Evolutionary conservation across 352 stramenopile species (phyloP), one percentile per base, ranked within the genome.

Genomic region (Phytophthora hybrid): DNA sequence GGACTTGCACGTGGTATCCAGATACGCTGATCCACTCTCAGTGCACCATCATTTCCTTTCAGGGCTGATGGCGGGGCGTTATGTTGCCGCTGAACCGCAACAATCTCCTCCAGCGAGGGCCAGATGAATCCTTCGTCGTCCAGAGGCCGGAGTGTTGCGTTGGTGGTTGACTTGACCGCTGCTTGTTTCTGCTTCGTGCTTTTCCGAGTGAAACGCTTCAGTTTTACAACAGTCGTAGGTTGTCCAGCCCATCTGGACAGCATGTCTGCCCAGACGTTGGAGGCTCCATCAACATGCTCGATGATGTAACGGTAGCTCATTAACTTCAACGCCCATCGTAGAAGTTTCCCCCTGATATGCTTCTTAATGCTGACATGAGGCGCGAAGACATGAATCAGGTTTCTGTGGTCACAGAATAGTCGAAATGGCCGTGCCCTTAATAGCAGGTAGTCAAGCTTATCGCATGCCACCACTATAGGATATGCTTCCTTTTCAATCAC

Each of bases 181-280:
- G 29, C 4, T 31, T 31, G 29, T 29, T 31, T 44, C 37, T 16
- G 37, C 37, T 18, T 44, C 0, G 37, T 16, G 9, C 10, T 44
- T 14, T 9, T 11, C 29, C 29, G 29, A 0, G 9, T 14, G 37
- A 44, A 44, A 16, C 37, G 37, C 29, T 31, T 31, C 29, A 44
- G 37, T 9, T 16, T 11, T 16, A 44, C 37, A 18, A 14, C 3
- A 14, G 37, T 44, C 10, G 8, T 26, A 2, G 51, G 34, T 7
- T 69, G 54, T 0, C 37, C 56, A 39, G 64, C 66, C 66, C 66
- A 73, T 1, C 34, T 47, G 19, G 44, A 62, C 14, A 69, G 62
- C 66, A 73, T 73, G 41, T 73, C 49, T 14, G 59, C 66, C 51
- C 59, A 73, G 10, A 69, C 59, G 13, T 69, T 73, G 10, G 59